phyloP scores from a whole-genome alignment of 108 stramenopile species.

The Cyclotella cryptica region DNA sequence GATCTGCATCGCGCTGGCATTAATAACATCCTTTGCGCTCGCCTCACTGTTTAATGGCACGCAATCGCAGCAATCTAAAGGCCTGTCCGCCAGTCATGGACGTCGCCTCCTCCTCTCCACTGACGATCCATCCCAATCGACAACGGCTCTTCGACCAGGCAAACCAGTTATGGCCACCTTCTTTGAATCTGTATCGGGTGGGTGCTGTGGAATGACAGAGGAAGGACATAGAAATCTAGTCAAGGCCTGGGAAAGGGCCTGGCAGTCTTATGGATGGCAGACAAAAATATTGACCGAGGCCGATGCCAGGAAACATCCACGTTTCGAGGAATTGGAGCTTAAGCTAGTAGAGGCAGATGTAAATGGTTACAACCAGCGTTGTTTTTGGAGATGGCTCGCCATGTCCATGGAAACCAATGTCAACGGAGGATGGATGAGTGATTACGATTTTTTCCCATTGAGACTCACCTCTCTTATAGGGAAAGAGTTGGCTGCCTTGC shows the following conservation, averaged over 20 bases:
- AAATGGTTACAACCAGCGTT: constrained; percentile 19
- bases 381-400: constrained; percentile 41
- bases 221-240: constrained; percentile 23
- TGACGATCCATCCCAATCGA: neutral
- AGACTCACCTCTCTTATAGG: constrained; percentile 19
- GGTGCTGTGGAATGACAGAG: constrained; percentile 37
- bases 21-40: neutral
- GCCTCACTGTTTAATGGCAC: neutral
- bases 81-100: neutral
- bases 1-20: neutral
- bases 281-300: constrained; percentile 11
- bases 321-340: neutral
- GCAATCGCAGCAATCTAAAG: neutral
- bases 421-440: constrained; percentile 31
- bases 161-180: constrained; percentile 33
- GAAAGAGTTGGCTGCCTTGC: neutral
- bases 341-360: constrained; percentile 16
- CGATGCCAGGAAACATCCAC: constrained; percentile 24
- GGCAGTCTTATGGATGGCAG: constrained; percentile 23
- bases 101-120: constrained; percentile 17
- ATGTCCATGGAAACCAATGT: neutral
- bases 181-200: constrained; percentile 17
- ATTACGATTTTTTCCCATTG: constrained; percentile 35
- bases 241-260: constrained; percentile 12
- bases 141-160: neutral